Percentiles rank a stretch among this genome's conserved stretches.
Evolutionary conservation across 2,329 filamentous ascomycete species (phyloP).

Genomic region (Alternaria postmessia): DNA sequence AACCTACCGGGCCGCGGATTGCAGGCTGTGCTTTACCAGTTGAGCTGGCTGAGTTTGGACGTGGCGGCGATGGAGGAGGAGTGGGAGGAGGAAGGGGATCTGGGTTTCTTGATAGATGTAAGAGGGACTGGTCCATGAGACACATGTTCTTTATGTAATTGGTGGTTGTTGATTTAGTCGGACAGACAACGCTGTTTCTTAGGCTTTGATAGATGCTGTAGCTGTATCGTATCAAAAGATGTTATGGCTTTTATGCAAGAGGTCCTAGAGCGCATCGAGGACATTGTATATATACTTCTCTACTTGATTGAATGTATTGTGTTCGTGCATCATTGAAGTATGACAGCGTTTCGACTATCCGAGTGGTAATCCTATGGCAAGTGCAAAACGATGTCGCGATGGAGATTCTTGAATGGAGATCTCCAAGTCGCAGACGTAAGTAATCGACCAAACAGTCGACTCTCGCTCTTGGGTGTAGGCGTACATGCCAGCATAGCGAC

Average conservation of each 20-base stretch:
- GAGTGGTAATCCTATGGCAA: neutral
- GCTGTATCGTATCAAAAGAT: neutral
- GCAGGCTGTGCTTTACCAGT: neutral
- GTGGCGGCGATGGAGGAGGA: neutral
- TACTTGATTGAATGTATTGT: neutral
- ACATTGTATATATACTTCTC: neutral
- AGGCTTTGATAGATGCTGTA: neutral
- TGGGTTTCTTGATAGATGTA: neutral
- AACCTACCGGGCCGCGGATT: neutral
- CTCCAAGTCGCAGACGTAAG: neutral
- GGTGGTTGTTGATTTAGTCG: neutral
- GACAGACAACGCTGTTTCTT: neutral
- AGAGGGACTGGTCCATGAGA: neutral
- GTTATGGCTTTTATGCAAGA: neutral
- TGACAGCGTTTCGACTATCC: neutral
- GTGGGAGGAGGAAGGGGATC: neutral
- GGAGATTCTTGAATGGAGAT: neutral
- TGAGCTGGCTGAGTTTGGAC: neutral
- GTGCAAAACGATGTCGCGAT: neutral
- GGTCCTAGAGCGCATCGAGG: neutral
- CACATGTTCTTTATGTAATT: neutral
- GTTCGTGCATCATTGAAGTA: neutral
- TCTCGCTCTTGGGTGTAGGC: neutral
- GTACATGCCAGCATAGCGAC: neutral
- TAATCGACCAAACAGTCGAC: neutral